These are phyloP conservation scores for Globisporangium ultimum DNA, from an alignment of 352 stramenopile genomes.

Conservation along the genomic window DNA sequence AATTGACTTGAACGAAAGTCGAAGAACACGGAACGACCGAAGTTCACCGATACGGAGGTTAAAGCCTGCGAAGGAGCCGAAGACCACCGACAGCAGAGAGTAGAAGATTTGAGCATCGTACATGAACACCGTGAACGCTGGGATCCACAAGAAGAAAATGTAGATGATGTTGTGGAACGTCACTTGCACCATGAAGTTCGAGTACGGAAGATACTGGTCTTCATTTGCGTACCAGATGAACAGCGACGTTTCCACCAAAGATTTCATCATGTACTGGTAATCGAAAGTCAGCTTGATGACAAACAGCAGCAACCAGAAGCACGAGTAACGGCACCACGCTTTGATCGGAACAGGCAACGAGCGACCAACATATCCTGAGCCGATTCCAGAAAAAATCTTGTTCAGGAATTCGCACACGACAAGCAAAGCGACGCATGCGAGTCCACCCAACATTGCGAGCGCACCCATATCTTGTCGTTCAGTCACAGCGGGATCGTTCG, in stretches of 20 bases:
- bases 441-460: slow-evolving; percentile 58
- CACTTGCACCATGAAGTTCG: slow-evolving; percentile 79
- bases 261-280: slow-evolving; percentile 87
- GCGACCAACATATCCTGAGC: slow-evolving; percentile 71
- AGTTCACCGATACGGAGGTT: slow-evolving; percentile 84
- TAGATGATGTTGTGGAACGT: slow-evolving; percentile 86
- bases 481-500: slow-evolving; percentile 19
- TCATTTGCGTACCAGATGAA: slow-evolving; percentile 83
- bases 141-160: slow-evolving; percentile 81
- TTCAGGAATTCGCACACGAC: slow-evolving; percentile 68
- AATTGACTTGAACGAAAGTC: slow-evolving; percentile 84
- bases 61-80: slow-evolving; percentile 79
- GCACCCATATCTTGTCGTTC: slow-evolving; percentile 54
- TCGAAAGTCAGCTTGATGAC: slow-evolving; percentile 77
- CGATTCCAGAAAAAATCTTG: slow-evolving; percentile 63
- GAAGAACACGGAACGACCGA: slow-evolving; percentile 80
- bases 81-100: slow-evolving; percentile 70
- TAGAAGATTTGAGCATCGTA: slow-evolving; percentile 89
- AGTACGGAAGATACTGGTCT: slow-evolving; percentile 73
- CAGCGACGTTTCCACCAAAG: slow-evolving; percentile 77
- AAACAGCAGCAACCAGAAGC: slow-evolving; percentile 81
- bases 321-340: slow-evolving; percentile 73
- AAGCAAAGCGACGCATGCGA: slow-evolving; percentile 41
- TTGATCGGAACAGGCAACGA: slow-evolving; percentile 69
- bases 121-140: slow-evolving; percentile 81